Evolutionary conservation across 2,329 filamentous ascomycete genomes (phyloP), one percentile per base, ranked within the genome.

Genomic region (Paracamarosporium sp.): DNA sequence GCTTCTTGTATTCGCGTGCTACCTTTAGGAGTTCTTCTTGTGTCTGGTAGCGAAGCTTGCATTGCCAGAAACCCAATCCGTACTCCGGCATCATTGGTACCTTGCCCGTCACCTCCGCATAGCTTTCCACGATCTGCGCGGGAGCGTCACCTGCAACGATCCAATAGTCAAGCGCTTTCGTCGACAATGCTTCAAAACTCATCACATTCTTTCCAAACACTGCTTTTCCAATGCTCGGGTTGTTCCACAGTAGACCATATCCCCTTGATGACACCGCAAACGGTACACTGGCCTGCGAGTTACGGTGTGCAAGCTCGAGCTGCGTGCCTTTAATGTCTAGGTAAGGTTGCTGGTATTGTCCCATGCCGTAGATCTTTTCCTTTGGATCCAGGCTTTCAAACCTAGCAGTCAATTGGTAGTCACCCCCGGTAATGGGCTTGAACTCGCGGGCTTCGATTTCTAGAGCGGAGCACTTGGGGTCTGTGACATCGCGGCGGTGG

Each of bases 31-130:
- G 68, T 67, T 90, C 86, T 17, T 88, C 86, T 64, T 90, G 88
- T 0, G 84, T 89, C 70, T 86, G 84, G 63, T 90, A 90, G 1
- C 87, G 80, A 11, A 89, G 76, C 71, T 88, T 89, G 72, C 86
- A 88, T 68, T 90, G 87, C 87, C 87, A 89, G 68, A 89, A 90
- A 0, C 87, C 87, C 0, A 90, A 78, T 0, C 86, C 87, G 63
- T 88, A 89, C 63, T 89, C 87, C 1, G 87, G 88, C 87, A 90
- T 89, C 82, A 86, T 85, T 0, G 88, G 87, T 0, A 84, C 85
- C 31, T 79, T 82, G 0, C 87, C 87, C 0, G 86, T 87, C 1
- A 79, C 84, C 4, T 74, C 72, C 0, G 83, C 82, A 63, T 89
- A 90, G 0, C 81, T 78, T 57, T 85, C 77, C 6, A 83, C 80